phyloP scores from a whole-genome alignment of 805 yeast species.

The Candida incommunis region DNA sequence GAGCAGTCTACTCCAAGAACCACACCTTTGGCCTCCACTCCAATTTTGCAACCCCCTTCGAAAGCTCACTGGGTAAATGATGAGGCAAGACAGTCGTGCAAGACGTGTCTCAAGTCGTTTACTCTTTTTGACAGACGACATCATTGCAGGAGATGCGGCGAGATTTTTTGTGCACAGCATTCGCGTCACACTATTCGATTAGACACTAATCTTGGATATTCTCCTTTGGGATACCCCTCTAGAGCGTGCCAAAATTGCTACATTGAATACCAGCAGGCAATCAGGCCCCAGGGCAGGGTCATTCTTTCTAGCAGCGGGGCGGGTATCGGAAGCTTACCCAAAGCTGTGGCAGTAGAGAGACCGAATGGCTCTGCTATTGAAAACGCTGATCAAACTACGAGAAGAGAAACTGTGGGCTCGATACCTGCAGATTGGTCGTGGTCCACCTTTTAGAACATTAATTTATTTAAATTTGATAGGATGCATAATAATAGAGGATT shows the following conservation, averaged over 20 bases:
- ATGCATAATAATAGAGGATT: neutral
- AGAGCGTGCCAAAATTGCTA: slow-evolving; percentile 62
- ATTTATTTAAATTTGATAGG: neutral
- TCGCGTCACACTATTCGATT: slow-evolving; percentile 38
- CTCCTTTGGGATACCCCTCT: slow-evolving; percentile 49
- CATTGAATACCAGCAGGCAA: slow-evolving; percentile 39
- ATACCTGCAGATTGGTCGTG: slow-evolving; percentile 73
- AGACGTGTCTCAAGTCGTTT: slow-evolving; percentile 52
- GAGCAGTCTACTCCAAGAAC: slow-evolving; percentile 9
- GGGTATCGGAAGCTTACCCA: slow-evolving; percentile 9
- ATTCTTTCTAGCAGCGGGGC: too few relatives aligned
- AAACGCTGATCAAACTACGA: slow-evolving; percentile 9
- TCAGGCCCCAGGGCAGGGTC: slow-evolving; percentile 19
- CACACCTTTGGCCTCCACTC: slow-evolving; percentile 5
- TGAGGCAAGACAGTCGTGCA: slow-evolving; percentile 46
- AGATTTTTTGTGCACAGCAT: slow-evolving; percentile 61
- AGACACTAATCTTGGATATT: slow-evolving; percentile 37
- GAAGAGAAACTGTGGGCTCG: slow-evolving; percentile 24
- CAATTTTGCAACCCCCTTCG: slow-evolving; percentile 17
- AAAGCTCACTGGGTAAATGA: slow-evolving; percentile 44
- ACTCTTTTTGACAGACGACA: slow-evolving; percentile 69
- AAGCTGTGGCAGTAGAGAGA: slow-evolving; percentile 4
- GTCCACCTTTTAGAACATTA: slow-evolving; percentile 42
- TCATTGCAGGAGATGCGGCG: slow-evolving; percentile 80
- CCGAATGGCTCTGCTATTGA: slow-evolving; percentile 9